phyloP scores from a whole-genome alignment of 2,329 filamentous ascomycete species.

The Blastomyces emzantsi region DNA sequence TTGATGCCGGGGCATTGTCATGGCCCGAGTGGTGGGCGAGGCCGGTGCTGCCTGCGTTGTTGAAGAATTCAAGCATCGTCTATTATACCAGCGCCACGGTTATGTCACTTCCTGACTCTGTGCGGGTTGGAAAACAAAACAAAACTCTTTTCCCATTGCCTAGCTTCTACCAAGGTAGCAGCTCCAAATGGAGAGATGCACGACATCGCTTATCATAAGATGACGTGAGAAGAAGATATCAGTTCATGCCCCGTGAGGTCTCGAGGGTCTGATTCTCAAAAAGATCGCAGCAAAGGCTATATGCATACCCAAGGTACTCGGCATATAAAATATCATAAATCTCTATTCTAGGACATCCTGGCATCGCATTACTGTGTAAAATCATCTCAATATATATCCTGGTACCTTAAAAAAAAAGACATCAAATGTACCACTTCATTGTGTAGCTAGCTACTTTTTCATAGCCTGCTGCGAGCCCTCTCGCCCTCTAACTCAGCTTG shows the following conservation, averaged over 20 bases:
- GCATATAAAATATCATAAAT: neutral
- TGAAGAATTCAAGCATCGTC: no score
- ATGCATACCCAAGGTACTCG: neutral
- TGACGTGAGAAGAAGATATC: neutral
- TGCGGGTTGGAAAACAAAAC: no score
- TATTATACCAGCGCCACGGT: no score
- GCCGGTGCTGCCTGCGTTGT: no score
- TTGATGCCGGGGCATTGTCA: neutral
- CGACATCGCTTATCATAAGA: neutral
- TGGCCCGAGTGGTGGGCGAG: no score
- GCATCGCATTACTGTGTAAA: neutral
- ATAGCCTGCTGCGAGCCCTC: constrained; percentile 2
- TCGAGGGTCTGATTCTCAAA: neutral
- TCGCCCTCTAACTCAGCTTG: neutral
- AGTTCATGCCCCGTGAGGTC: neutral
- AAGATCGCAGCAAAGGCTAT: neutral
- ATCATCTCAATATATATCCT: neutral
- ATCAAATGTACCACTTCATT: neutral
- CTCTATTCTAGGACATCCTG: neutral
- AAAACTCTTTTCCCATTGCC: no score
- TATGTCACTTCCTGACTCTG: no score
- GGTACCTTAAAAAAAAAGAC: neutral
- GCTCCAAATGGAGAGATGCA: neutral
- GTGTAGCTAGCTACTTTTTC: neutral
- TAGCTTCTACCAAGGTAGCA: neutral